Conservation (phyloP, 2,329 filamentous ascomycete genomes). For the Stagonosporopsis rhizophila region DNA sequence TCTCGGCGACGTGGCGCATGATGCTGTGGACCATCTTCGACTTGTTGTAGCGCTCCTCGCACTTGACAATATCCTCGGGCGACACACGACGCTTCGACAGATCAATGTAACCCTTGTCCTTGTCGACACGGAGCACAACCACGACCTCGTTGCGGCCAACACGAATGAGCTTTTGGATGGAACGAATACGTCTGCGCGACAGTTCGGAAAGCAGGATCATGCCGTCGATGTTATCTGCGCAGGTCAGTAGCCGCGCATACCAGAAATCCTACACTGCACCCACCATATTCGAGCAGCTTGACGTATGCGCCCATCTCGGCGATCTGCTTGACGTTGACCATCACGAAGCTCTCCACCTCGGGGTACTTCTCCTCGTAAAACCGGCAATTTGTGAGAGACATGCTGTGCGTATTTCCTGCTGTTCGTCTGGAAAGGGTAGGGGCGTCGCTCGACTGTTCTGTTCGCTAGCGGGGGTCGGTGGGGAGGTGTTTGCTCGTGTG, state of each 20-base stretch:
- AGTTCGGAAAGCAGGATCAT: conserved; percentile 99
- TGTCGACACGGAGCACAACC: conserved; percentile 97
- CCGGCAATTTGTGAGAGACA: conserved; percentile 95
- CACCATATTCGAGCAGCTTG: conserved; percentile 90
- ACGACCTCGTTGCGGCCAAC: conserved; percentile 98
- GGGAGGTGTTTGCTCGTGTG: conserved; percentile 13
- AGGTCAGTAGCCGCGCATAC: conserved; percentile 11
- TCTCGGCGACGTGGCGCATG: conserved; percentile 98
- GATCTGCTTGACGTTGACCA: conserved; percentile 99
- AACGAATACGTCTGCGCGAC: conserved; percentile 95
- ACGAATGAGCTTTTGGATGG: conserved; percentile 98
- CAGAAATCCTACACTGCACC: conserved; percentile 4
- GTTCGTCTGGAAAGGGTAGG: conserved; percentile 13
- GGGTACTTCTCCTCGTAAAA: conserved; percentile 98
- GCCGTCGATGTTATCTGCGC: conserved; percentile 92
- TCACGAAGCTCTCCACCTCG: conserved; percentile 99
- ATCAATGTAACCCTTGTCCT: conserved; percentile 99
- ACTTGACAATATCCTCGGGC: conserved; percentile 96
- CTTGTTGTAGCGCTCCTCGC: conserved; percentile 99
- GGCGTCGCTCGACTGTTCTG: conserved; percentile 21
- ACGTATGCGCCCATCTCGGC: conserved; percentile 99
- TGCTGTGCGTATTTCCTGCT: conserved; percentile 57
- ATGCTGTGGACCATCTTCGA: conserved; percentile 99
- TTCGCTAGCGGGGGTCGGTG: conserved; percentile 10
- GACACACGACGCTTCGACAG: conserved; percentile 97